These are phyloP conservation scores for Bremia lactucae DNA, from an alignment of 352 stramenopile genomes.

Conservation along the genomic window DNA sequence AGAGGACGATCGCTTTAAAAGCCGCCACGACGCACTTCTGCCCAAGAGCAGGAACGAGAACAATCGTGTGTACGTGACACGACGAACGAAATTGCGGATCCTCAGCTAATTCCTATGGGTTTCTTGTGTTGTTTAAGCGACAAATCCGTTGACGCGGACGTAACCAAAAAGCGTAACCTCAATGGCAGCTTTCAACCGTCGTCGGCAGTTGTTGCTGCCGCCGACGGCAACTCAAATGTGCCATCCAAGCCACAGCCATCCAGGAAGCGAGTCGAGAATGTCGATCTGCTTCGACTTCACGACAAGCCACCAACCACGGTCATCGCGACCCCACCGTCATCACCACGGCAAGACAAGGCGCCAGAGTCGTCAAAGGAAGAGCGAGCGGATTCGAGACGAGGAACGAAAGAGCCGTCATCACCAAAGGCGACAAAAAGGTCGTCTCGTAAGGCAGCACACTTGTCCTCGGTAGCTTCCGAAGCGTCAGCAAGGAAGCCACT, in stretches of 20 bases:
- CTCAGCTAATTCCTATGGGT: neutral
- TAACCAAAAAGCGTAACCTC: conserved; percentile 19
- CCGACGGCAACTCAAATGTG: conserved; percentile 20
- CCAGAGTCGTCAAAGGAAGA: conserved; percentile 3
- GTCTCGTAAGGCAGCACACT: too few species aligned
- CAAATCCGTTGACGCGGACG: conserved; percentile 15
- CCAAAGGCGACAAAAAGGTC: conserved; percentile 12
- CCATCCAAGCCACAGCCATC: conserved; percentile 17
- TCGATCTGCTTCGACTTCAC: conserved; percentile 38
- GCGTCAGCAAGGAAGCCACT: conserved; percentile 16
- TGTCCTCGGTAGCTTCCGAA: too few species aligned
- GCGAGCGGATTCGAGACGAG: conserved; percentile 1
- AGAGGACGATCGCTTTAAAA: conserved; percentile 56
- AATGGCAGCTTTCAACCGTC: conserved; percentile 26
- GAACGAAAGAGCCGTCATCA: conserved; percentile 1
- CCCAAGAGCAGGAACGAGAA: conserved; percentile 35
- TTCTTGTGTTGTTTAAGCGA: conserved; percentile 13
- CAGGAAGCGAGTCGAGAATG: conserved; percentile 21
- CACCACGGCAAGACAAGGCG: conserved; percentile 5
- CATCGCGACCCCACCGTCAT: conserved; percentile 6
- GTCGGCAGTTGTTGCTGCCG: conserved; percentile 18
- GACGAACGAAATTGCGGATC: neutral
- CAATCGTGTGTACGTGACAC: conserved; percentile 20
- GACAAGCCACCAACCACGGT: conserved; percentile 23
- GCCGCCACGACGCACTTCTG: conserved; percentile 36